Evolutionary conservation across 2,329 filamentous ascomycete genomes (phyloP).

Genomic region (Gremmenia infestans): DNA sequence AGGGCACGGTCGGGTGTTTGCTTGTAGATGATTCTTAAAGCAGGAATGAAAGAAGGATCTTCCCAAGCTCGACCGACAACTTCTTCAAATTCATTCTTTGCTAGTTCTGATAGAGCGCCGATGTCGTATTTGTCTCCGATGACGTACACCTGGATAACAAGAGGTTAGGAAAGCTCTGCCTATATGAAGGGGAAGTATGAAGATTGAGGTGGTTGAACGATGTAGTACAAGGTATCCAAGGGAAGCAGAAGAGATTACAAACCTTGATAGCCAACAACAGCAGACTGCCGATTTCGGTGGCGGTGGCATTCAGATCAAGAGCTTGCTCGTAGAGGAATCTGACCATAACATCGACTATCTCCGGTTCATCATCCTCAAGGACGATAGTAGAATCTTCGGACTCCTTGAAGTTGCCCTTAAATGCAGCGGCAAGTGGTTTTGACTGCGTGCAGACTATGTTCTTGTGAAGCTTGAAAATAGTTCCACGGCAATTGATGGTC

Average conservation of each 20-base stretch:
- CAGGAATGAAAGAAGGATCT: background rate
- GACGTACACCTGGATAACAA: background rate
- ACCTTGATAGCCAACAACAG: background rate
- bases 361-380: background rate
- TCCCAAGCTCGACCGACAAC: background rate
- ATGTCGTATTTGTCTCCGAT: background rate
- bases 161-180: background rate
- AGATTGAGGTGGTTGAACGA: no score
- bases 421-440: constrained; percentile 1
- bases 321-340: background rate
- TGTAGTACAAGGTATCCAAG: background rate
- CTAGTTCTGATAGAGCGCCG: background rate
- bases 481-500: background rate
- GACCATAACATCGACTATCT: background rate
- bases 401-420: background rate
- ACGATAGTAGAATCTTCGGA: background rate
- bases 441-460: constrained; percentile 8
- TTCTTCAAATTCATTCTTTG: background rate
- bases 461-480: constrained; percentile 14
- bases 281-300: background rate
- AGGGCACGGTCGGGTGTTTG: background rate
- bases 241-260: background rate
- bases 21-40: background rate
- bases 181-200: background rate
- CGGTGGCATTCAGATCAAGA: background rate